Evolutionary conservation across 2,329 filamentous ascomycete species (phyloP), one percentile per base, ranked within the genome.

Genomic region (Xylaria arbuscula): DNA sequence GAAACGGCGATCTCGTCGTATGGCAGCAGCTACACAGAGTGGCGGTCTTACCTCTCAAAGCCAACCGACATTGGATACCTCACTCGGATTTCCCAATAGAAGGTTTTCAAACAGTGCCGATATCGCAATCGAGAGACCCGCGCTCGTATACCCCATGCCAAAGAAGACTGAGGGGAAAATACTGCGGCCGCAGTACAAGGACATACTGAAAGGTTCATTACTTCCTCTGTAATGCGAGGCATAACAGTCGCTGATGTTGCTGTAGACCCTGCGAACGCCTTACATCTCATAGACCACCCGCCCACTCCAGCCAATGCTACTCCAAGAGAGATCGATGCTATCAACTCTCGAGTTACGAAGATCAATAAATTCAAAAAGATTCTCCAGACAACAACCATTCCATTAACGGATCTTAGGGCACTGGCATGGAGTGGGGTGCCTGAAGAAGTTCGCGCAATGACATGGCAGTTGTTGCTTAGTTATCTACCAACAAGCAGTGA

Each of bases 361-460:
- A 99, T 99, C 79, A 98, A 99, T 82, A 98, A 98, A 78, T 99
- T 99, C 83, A 99, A 99, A 81, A 92, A 92, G 75, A 93, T 99
- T 61, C 85, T 99, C 7, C 96, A 99, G 81, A 89, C 95, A 24
- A 97, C 93, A 48, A 94, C 93, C 0, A 96, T 99, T 74, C 91
- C 93, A 1, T 82, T 98, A 2, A 84, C 91, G 19, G 95, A 98
- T 62, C 85, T 99, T 28, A 89, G 96, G 70, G 87, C 93, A 66
- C 85, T 94, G 38, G 94, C 96, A 36, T 99, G 97, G 96, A 96
- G 94, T 61, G 96, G 96, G 13, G 88, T 98, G 42, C 97, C 96
- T 0, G 91, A 93, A 75, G 97, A 99, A 82, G 94, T 99, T 19
- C 93, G 97, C 64, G 93, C 96, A 59, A 98, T 99, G 92, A 96